phyloP scores from a whole-genome alignment of 345 rosid genomes.

The Aquilaria sinensis region DNA sequence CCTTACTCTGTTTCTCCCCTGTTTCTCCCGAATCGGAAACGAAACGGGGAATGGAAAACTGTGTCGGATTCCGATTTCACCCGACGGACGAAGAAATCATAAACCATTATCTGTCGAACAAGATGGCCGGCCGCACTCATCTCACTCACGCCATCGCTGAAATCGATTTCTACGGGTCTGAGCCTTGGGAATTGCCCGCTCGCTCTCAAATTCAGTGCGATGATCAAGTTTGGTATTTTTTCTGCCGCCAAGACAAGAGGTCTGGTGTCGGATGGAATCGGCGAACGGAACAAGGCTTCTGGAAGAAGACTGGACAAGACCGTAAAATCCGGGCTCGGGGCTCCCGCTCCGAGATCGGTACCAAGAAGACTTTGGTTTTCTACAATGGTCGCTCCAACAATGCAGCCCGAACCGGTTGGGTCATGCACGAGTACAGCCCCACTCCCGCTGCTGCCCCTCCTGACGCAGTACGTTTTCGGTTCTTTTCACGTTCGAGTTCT shows the following conservation, averaged over 20 bases:
- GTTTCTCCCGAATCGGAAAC: background rate
- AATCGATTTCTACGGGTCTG: conserved; percentile 26
- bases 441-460: too few species aligned
- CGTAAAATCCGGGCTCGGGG: too few species aligned
- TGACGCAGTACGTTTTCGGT: too few species aligned
- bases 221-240: background rate
- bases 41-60: background rate
- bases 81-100: conserved; percentile 42
- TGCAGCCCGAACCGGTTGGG: too few species aligned
- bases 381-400: too few species aligned
- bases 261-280: too few species aligned
- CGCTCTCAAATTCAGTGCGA: background rate
- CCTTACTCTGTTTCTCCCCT: background rate
- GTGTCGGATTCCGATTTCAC: conserved; percentile 31
- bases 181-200: conserved; percentile 46
- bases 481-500: too few species aligned
- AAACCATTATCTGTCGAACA: conserved; percentile 22
- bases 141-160: conserved; percentile 19
- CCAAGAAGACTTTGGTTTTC: too few species aligned
- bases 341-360: too few species aligned
- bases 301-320: too few species aligned
- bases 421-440: too few species aligned
- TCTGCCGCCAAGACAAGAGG: background rate
- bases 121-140: conserved; percentile 16
- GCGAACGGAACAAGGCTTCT: too few species aligned